A percentile compares a stretch with the other conserved stretches of the same genome.
Conservation (phyloP, 2,329 filamentous ascomycete genomes). For the Torrubiella hemipterigena region DNA sequence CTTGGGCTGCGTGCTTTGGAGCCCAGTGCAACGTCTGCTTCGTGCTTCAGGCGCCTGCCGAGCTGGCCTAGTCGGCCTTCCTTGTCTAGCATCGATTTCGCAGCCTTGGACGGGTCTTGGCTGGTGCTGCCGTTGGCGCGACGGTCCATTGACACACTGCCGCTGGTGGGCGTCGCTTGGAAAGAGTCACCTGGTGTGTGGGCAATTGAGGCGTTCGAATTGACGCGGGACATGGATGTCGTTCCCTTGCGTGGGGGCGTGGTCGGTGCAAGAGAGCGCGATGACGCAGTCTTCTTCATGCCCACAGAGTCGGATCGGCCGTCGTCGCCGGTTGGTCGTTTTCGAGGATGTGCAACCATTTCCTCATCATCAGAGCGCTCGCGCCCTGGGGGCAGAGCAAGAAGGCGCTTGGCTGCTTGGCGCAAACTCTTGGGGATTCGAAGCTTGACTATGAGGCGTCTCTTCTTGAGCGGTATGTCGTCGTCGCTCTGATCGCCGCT, state of each 20-base stretch:
- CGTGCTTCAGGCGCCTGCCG: slow-evolving; percentile 41
- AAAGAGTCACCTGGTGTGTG: slow-evolving; percentile 36
- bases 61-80: slow-evolving; percentile 25
- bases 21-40: slow-evolving; percentile 32
- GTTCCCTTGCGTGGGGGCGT: slow-evolving; percentile 41
- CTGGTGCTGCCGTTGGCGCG: slow-evolving; percentile 20
- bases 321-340: slow-evolving; percentile 32
- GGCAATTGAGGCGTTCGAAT: slow-evolving; percentile 39
- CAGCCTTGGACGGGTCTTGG: slow-evolving; percentile 10
- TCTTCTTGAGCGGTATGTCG: slow-evolving; percentile 10
- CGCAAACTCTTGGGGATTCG: slow-evolving; percentile 35
- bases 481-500: not conserved
- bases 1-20: slow-evolving; percentile 12
- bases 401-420: slow-evolving; percentile 31
- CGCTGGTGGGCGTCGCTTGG: slow-evolving; percentile 13
- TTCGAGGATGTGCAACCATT: slow-evolving; percentile 25
- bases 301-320: slow-evolving; percentile 21
- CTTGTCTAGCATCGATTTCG: slow-evolving; percentile 19
- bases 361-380: slow-evolving; percentile 12
- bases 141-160: slow-evolving; percentile 10
- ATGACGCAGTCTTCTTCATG: slow-evolving; percentile 26
- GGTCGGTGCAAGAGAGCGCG: slow-evolving; percentile 27
- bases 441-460: slow-evolving; percentile 29
- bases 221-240: slow-evolving; percentile 38
- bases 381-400: slow-evolving; percentile 27